Percentiles rank a stretch among this genome's conserved stretches.
Evolutionary conservation across 2,329 filamentous ascomycete genomes (phyloP).

Genomic region (Dendryphion nanum): DNA sequence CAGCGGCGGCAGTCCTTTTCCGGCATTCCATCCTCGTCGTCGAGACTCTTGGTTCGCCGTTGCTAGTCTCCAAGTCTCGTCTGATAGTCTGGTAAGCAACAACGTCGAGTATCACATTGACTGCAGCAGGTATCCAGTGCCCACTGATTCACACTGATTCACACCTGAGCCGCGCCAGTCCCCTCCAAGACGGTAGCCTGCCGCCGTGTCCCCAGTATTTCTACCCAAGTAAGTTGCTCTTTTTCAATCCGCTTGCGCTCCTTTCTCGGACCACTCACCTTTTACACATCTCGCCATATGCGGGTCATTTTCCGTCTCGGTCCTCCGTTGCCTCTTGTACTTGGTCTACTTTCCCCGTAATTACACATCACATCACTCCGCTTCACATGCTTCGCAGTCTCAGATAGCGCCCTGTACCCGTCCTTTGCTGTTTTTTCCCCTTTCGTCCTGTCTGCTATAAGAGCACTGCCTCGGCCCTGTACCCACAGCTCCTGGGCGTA

Average conservation of each 20-base stretch:
- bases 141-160: background rate
- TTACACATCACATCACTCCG: slow-evolving; percentile 24
- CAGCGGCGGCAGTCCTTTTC: slow-evolving; percentile 26
- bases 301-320: slow-evolving; percentile 33
- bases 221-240: too few species aligned
- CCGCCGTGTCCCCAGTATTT: too few species aligned
- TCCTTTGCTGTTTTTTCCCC: slow-evolving; percentile 24
- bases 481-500: slow-evolving; percentile 7
- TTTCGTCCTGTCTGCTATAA: slow-evolving; percentile 37
- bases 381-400: slow-evolving; percentile 33
- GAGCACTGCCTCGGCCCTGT: slow-evolving; percentile 16
- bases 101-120: slow-evolving; percentile 20
- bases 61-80: slow-evolving; percentile 6
- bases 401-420: slow-evolving; percentile 14
- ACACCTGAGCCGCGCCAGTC: background rate
- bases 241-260: slow-evolving; percentile 19
- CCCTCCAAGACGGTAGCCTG: too few species aligned
- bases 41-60: slow-evolving; percentile 8
- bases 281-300: slow-evolving; percentile 21
- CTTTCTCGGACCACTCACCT: slow-evolving; percentile 22
- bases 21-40: slow-evolving; percentile 21
- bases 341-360: slow-evolving; percentile 23
- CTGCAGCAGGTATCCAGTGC: slow-evolving; percentile 15
- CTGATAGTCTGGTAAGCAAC: slow-evolving; percentile 24
- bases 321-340: slow-evolving; percentile 25